Conservation (phyloP, 192 early-diverging fungal genomes). For the Phycomyces blakesleeanus region DNA sequence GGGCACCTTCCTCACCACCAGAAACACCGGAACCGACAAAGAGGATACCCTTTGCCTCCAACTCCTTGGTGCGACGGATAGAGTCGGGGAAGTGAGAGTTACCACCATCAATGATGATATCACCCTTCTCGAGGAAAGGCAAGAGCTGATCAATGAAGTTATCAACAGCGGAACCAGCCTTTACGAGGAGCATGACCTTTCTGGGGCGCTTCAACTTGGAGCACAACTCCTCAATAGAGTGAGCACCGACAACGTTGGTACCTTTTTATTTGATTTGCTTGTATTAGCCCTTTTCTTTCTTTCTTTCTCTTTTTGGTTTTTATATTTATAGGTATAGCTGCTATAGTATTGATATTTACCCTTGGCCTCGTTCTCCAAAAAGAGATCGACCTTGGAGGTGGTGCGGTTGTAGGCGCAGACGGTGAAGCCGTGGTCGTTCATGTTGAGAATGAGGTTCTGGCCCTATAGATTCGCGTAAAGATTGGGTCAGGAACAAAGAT, state of each 20-base stretch:
- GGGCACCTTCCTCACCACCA: slow-evolving; percentile 98
- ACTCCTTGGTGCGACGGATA: slow-evolving; percentile 83
- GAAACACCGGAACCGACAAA: slow-evolving; percentile 98
- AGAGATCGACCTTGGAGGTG: slow-evolving; percentile 89
- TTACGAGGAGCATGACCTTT: slow-evolving; percentile 98
- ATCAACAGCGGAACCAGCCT: slow-evolving; percentile 93
- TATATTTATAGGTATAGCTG: too few relatives aligned
- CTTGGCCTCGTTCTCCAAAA: slow-evolving; percentile 96
- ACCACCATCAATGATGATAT: slow-evolving; percentile 98
- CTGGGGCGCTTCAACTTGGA: slow-evolving; percentile 91
- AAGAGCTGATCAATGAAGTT: slow-evolving; percentile 90
- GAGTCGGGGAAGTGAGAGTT: slow-evolving; percentile 99
- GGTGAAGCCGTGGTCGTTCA: slow-evolving; percentile 94
- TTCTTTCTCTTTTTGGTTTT: too few relatives aligned
- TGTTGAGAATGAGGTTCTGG: slow-evolving; percentile 98
- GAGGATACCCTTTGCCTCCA: slow-evolving; percentile 86
- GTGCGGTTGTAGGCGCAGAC: slow-evolving; percentile 98
- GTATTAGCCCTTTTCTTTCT: background rate
- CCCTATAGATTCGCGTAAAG: slow-evolving; percentile 53
- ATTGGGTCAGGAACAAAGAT: background rate
- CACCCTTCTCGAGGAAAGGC: slow-evolving; percentile 82
- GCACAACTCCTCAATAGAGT: slow-evolving; percentile 92
- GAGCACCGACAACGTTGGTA: slow-evolving; percentile 91
- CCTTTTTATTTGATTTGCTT: slow-evolving; percentile 40
- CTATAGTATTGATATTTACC: slow-evolving; percentile 42